Evolutionary conservation across 805 yeast genomes (phyloP), one percentile per base, ranked within the genome.

Genomic region (Tetrapisispora taiwanensis): DNA sequence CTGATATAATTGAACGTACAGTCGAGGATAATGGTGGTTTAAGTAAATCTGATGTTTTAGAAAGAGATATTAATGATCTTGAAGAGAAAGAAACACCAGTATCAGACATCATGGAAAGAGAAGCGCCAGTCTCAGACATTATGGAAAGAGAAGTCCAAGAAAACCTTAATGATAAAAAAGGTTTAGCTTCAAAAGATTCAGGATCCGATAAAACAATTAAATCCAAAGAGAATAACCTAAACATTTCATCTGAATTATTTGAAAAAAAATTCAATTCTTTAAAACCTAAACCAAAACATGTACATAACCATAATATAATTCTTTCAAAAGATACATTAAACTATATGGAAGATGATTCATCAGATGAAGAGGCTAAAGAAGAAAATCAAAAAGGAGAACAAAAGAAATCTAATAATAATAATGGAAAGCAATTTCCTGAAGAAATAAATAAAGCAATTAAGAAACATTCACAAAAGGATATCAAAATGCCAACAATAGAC

Each of bases 401-500:
- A 19, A 28, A 22, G 8, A 8, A 22, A 6, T 22, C 8, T 22
- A 6, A 5, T 6, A 22, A 22, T 6, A 15, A 15, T 26, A 15
- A 14, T 3, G 28, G 2, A 30, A 15, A 8, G 3, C 14, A 9
- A 12, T 41, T 36, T 24, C 41, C 44, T 24, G 35, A 40, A 20
- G 43, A 44, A 31, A 45, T 53, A 3, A 38, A 44, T 30, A 43
- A 45, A 15, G 46, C 45, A 2, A 45, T 49, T 14, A 34, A 43
- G 12, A 35, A 40, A 20, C 34, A 13, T 12, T 47, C 46, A 22
- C 39, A 45, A 17, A 47, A 42, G 10, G 40, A 41, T 13, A 46
- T 53, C 3, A 48, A 46, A 20, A 52, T 53, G 7, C 62, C 65
- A 6, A 50, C 47, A 15, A 53, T 66, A 8, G 80, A 76, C 47